Evolutionary conservation across 139 green algal genomes (phyloP), one percentile per base, ranked within the genome.

Genomic region (Volvox africanus): DNA sequence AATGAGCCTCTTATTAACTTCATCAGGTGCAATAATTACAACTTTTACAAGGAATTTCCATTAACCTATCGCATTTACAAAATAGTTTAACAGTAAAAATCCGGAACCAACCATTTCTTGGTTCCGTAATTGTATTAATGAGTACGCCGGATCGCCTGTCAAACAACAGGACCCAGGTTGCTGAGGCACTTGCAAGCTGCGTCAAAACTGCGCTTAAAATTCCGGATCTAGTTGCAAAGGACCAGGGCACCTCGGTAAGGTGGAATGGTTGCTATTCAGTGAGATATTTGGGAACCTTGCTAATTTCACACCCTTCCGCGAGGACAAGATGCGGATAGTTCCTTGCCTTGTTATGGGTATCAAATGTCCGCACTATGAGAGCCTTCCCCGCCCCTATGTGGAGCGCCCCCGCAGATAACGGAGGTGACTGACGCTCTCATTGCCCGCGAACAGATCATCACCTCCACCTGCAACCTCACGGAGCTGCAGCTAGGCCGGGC

Each of bases 181-280:
- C 68, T 20, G 84, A 89, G 37, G 84, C 84, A 19, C 6, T 89
- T 67, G 13, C 35, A 1, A 82, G 84, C 68, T 81, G 68, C 24
- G 32, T 89, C 16, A 69, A 20, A 2, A 81, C 84, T 32, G 68
- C 84, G 24, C 37, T 89, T 0, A 68, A 81, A n/a, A 61, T 89
- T 14, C 84, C 68, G 20, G 84, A 89, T 19, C 84, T 89, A 13
- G 24, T 81, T 0, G n/a, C 28, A 28, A 68, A 61, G 28, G 84
- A 69, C 22, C 84, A 89, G 55, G 84, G 84, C 37, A 61, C 68
- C 1, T 24, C 75, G 84, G 84, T 81, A 77, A 75, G 80, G 65
- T 55, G 9, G 5, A 9, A 55, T 14, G 44, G 5, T 55, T 9
- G 44, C 9, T 55, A 5, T 55, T 55, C 9, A 5, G 44, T 55